These are phyloP conservation scores for Tremella yokohamensis DNA, from an alignment of 768 basidiomycete species.

Conservation along the genomic window DNA sequence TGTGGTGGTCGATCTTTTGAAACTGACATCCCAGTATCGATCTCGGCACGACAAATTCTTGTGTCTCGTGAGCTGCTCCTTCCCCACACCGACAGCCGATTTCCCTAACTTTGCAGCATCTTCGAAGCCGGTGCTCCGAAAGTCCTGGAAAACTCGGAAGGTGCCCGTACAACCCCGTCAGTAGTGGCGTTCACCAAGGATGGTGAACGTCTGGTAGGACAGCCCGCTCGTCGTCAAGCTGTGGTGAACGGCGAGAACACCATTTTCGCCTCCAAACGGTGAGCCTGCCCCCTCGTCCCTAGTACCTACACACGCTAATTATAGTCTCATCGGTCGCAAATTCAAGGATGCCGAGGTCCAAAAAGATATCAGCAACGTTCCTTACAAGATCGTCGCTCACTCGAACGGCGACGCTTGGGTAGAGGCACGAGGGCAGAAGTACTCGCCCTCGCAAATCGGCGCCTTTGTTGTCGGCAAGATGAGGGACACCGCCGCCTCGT, in stretches of 20 bases:
- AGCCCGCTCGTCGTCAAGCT: conserved; percentile 95
- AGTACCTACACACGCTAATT: conserved; percentile 4
- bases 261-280: conserved; percentile 64
- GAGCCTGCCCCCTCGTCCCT: conserved; percentile 9
- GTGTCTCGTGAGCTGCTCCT: conserved; percentile 43
- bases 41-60: conserved; percentile 60
- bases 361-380: conserved; percentile 67
- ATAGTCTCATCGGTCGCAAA: conserved; percentile 72
- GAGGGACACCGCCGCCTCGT: conserved; percentile 93
- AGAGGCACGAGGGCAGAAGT: conserved; percentile 77
- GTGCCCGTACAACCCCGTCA: conserved; percentile 95
- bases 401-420: conserved; percentile 61
- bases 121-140: conserved; percentile 95
- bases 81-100: neutral
- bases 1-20: conserved; percentile 33
- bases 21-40: conserved; percentile 78
- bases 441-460: conserved; percentile 57
- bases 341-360: conserved; percentile 91
- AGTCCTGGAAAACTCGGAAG: conserved; percentile 96
- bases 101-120: conserved; percentile 55
- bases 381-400: conserved; percentile 62
- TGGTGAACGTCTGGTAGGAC: conserved; percentile 90
- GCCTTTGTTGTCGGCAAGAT: conserved; percentile 63
- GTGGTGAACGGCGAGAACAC: conserved; percentile 94
- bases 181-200: conserved; percentile 99